Base-by-base conservation (phyloP, 352 stramenopile species). In the Saprolegnia parasitica region DNA sequence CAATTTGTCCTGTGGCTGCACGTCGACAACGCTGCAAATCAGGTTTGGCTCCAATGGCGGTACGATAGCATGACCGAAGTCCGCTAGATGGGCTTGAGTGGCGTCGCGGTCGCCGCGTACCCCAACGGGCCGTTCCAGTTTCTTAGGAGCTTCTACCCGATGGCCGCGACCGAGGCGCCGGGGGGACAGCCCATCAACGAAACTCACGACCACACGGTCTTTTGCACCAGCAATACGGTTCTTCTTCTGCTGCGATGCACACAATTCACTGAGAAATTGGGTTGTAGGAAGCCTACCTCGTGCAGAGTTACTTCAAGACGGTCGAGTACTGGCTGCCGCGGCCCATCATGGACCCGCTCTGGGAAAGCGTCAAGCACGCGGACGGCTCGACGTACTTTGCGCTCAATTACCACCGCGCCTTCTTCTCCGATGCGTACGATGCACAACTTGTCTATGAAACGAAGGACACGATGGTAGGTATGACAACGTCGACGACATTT, bases 1-100 rank as follows among this genome's bases (percentile, higher is more conserved):
- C 80, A 90, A 39, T 98, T 96, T 72, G 96, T 99, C 4, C 98
- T 99, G 96, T 99, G 96, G 96, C 95, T 98, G 81, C 87, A 96
- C 52, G 86, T 98, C 16, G 93, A 98, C 73, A 94, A 97, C 71
- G 72, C 60, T 9, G 82, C 73, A 16, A 90, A 92, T 65, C 84
- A 85, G 54, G 66, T 70, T 10, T 15, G 0, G 3, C 52, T n/a
- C 6, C n/a, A n/a, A n/a, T n/a, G n/a, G 20, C 23, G 10, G 40
- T 18, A 6, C 35, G 21, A 39, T 58, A 20, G 5, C 50, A 68
- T 29, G 4, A 24, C 4, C 3, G 39, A 49, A n/a, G 8, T 15
- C 2, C 4, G 16, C 46, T 71, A 72, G 0, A 87, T 98, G 73
- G 96, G 90, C 26, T 79, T 98, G 55, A 91, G 80, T 5, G 93